Evolutionary conservation across 1,284 basidiomycete genomes (phyloP), one percentile per base, ranked within the genome.

Genomic region (Thecaphora thlaspeos): DNA sequence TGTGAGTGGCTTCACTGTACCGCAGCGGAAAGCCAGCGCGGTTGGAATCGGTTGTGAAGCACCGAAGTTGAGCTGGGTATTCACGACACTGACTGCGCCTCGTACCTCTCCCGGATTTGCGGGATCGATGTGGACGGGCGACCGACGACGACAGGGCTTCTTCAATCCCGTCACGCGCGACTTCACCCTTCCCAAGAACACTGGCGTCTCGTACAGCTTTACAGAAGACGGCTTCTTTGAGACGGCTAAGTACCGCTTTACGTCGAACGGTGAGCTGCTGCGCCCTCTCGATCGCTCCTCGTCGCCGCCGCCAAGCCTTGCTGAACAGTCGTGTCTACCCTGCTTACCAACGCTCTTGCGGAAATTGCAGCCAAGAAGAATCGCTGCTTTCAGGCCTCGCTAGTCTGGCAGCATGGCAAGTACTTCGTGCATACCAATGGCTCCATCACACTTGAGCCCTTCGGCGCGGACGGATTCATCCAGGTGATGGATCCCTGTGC

Each of bases 351-450:
- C 23, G n/a, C n/a, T n/a, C 18, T 43, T 4, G 43, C 28, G n/a
- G 15, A n/a, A n/a, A n/a, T n/a, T n/a, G 15, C 43, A 66, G 60
- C 67, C 17, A 50, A 48, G 17, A 56, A 51, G n/a, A 71, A 69
- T 21, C 50, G 61, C 12, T 77, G 75, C 52, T 75, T 76, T 54
- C 69, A 63, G 14, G 73, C 68, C 2, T 61, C 70, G 11, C 53
- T 77, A 26, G 66, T 73, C 34, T 77, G 75, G 75, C 73, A 76
- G 32, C 75, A 77, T 42, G 75, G 75, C 28, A 75, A 60, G 8
- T 77, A 75, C 42, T 39, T 48, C 4, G 45, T 68, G 46, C 66
- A 73, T 51, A n/a, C 51, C n/a, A 73, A 73, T 51, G 66, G 66
- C 15, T 63, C 61, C 10, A 45, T 76, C 43, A 61, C 59, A 7